phyloP scores from a whole-genome alignment of 83 land plant genomes.

The Picea abies region DNA sequence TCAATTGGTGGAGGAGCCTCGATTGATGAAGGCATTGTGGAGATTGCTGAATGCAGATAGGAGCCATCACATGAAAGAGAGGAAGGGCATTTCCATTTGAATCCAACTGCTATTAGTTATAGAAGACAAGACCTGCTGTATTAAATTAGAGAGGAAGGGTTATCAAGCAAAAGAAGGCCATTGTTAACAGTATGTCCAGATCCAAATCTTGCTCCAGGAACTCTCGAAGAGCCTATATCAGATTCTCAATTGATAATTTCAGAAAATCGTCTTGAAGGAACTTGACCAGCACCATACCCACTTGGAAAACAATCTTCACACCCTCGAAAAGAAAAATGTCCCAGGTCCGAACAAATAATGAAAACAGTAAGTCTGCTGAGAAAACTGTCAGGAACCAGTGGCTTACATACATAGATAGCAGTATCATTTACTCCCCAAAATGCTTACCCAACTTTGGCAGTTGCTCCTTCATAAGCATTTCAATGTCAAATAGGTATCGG shows the following conservation, averaged over 20 bases:
- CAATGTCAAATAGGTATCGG: constrained; percentile 39
- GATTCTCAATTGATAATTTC: constrained; percentile 45
- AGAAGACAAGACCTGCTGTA: no score
- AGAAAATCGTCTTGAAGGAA: constrained; percentile 46
- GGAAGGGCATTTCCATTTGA: no score
- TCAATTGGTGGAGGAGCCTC: no score
- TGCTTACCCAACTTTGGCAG: constrained; percentile 42
- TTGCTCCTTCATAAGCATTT: constrained; percentile 39
- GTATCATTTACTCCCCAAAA: constrained; percentile 47
- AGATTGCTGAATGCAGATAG: no score
- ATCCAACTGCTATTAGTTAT: no score
- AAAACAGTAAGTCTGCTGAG: constrained; percentile 44
- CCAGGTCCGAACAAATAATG: constrained; percentile 48
- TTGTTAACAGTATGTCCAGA: constrained; percentile 5
- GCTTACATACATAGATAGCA: constrained; percentile 53
- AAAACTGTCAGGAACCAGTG: constrained; percentile 58
- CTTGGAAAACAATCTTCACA: constrained; percentile 46
- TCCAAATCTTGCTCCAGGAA: constrained; percentile 41
- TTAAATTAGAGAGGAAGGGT: no score
- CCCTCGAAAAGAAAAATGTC: constrained; percentile 58
- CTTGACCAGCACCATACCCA: constrained; percentile 47
- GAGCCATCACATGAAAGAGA: no score
- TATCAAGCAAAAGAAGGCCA: no score
- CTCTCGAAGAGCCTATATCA: constrained; percentile 39
- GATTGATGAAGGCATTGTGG: no score